These are phyloP conservation scores for Panaeolus papilionaceus DNA, from an alignment of 768 basidiomycete species.

Conservation along the genomic window DNA sequence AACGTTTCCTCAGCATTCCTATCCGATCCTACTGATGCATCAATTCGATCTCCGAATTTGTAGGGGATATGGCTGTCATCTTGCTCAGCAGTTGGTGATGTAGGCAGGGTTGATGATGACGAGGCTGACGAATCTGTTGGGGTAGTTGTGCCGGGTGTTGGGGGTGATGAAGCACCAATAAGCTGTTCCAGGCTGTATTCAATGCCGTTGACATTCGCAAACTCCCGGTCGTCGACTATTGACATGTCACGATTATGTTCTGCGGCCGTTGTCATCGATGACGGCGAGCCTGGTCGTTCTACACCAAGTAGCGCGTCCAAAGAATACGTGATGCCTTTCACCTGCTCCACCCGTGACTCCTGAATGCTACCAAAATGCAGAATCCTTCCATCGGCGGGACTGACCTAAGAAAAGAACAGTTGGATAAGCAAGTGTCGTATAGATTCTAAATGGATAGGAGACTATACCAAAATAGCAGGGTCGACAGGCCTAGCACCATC, in stretches of 20 bases:
- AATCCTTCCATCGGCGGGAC: conserved; percentile 93
- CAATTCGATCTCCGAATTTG: conserved; percentile 73
- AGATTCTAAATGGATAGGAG: background rate
- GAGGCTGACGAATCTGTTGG: conserved; percentile 33
- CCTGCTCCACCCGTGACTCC: conserved; percentile 86
- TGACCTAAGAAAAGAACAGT: conserved; percentile 57
- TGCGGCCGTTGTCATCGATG: conserved; percentile 37
- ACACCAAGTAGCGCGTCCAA: conserved; percentile 91
- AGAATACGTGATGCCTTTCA: conserved; percentile 98
- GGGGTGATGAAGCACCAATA: conserved; percentile 62
- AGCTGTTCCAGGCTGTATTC: conserved; percentile 93
- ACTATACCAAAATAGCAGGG: conserved; percentile 69
- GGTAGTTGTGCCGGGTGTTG: conserved; percentile 46
- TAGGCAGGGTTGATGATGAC: conserved; percentile 23
- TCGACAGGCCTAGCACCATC: conserved; percentile 84
- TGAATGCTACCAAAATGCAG: conserved; percentile 91
- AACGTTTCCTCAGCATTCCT: conserved; percentile 59
- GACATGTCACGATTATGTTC: conserved; percentile 56
- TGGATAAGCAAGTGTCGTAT: background rate
- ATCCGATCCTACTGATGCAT: conserved; percentile 75
- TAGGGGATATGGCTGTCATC: conserved; percentile 37
- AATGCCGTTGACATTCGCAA: conserved; percentile 97
- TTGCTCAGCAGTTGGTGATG: conserved; percentile 22
- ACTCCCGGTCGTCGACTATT: conserved; percentile 84
- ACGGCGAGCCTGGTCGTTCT: conserved; percentile 55